These are phyloP conservation scores for Elaeis oleifera DNA, from an alignment of 202 grass and related monocot genomes.

Conservation along the genomic window DNA sequence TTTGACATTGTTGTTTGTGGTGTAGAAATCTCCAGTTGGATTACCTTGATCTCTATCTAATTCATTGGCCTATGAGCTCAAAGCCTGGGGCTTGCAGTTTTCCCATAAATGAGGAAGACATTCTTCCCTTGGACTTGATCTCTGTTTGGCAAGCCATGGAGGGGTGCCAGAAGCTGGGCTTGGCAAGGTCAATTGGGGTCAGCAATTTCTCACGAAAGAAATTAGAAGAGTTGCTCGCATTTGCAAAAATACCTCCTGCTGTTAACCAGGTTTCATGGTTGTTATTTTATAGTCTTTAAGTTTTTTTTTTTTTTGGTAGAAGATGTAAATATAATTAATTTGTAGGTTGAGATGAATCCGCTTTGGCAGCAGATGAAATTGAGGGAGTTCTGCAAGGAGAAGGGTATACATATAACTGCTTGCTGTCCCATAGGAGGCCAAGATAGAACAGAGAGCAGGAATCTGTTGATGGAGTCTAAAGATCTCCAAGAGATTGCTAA, in stretches of 20 bases:
- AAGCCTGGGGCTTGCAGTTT: constrained; percentile 33
- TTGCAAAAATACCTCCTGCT: constrained; percentile 46
- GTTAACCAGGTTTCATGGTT: constrained; percentile 42
- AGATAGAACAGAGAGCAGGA: background rate
- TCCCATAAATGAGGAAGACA: constrained; percentile 42
- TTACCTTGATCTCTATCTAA: constrained; percentile 69
- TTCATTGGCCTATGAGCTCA: constrained; percentile 54
- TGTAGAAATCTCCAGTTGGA: constrained; percentile 54
- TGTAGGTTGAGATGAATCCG: constrained; percentile 34
- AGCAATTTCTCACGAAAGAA: constrained; percentile 72
- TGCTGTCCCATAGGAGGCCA: constrained; percentile 24
- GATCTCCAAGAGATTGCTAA: constrained; percentile 30
- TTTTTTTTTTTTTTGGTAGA: no score
- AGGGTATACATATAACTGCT: constrained; percentile 18
- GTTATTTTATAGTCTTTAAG: background rate
- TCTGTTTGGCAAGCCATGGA: constrained; percentile 76
- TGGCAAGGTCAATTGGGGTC: constrained; percentile 67
- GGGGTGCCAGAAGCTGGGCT: constrained; percentile 47
- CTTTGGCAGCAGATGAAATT: constrained; percentile 25
- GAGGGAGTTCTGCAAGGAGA: constrained; percentile 20
- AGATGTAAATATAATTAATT: background rate
- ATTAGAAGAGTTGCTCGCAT: constrained; percentile 34
- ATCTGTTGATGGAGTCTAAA: constrained; percentile 7
- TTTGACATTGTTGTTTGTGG: background rate
- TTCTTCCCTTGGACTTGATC: constrained; percentile 44